phyloP scores from a whole-genome alignment of 1,284 basidiomycete species.

The Neolentinus lepideus region DNA sequence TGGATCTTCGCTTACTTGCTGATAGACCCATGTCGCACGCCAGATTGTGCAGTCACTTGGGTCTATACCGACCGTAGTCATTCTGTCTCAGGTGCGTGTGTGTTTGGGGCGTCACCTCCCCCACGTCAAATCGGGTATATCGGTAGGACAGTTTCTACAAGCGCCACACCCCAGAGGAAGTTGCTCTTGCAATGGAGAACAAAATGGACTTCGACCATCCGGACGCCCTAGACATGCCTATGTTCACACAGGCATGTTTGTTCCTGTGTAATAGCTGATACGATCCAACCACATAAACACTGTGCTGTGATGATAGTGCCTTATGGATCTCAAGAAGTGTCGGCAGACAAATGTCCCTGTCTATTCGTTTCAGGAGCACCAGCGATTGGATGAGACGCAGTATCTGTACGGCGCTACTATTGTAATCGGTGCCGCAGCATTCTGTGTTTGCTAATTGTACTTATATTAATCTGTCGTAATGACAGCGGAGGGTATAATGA shows the following conservation, averaged over 20 bases:
- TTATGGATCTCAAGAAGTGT: slow-evolving; percentile 80
- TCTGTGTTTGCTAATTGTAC: background rate
- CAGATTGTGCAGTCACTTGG: slow-evolving; percentile 80
- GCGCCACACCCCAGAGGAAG: slow-evolving; percentile 70
- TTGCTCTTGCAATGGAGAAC: slow-evolving; percentile 77
- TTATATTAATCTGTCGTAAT: background rate
- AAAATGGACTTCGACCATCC: slow-evolving; percentile 93
- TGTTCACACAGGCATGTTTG: slow-evolving; percentile 71
- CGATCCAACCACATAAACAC: too few relatives aligned
- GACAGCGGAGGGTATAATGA: slow-evolving; percentile 87
- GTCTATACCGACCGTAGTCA: slow-evolving; percentile 83
- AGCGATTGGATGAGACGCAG: slow-evolving; percentile 78
- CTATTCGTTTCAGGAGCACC: slow-evolving; percentile 92
- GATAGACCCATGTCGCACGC: slow-evolving; percentile 84
- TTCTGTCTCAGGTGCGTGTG: slow-evolving; percentile 66
- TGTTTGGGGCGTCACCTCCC: background rate
- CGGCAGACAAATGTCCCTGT: slow-evolving; percentile 83
- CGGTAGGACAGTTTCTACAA: slow-evolving; percentile 91
- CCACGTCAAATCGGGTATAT: background rate
- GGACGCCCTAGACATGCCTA: slow-evolving; percentile 84
- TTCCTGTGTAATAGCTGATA: too few relatives aligned
- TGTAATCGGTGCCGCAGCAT: slow-evolving; percentile 62
- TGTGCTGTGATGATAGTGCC: slow-evolving; percentile 44
- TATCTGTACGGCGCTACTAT: slow-evolving; percentile 96
- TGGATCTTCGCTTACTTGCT: slow-evolving; percentile 1